A percentile compares a stretch with the other conserved stretches of the same genome.
Evolutionary conservation across 345 rosid genomes (phyloP).

Genomic region (Trapa incisa): DNA sequence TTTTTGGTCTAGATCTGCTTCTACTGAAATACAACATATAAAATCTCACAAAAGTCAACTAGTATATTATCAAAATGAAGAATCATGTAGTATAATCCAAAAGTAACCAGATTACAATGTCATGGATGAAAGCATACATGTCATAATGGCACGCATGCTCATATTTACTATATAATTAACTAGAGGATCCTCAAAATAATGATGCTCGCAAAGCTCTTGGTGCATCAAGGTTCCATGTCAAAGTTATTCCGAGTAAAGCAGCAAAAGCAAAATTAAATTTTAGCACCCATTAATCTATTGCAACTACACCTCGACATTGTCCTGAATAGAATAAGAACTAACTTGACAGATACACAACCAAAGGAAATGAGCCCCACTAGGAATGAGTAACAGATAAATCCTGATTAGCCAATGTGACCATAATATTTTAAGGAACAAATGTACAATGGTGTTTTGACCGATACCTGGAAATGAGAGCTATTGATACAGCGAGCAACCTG

Average conservation of each 20-base stretch:
- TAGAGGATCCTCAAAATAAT: background rate
- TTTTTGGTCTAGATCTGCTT: too few relatives aligned
- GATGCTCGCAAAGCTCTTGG: background rate
- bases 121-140: too few relatives aligned
- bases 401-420: background rate
- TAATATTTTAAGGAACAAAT: too few relatives aligned
- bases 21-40: too few relatives aligned
- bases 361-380: background rate
- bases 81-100: too few relatives aligned
- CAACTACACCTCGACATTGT: background rate
- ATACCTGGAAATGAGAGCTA: conserved; percentile 41
- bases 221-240: background rate
- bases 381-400: background rate
- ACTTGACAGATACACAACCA: background rate
- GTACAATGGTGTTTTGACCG: background rate
- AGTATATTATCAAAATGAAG: too few relatives aligned
- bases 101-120: too few relatives aligned
- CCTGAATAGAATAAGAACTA: background rate
- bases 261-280: background rate
- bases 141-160: too few relatives aligned
- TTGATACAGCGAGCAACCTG: conserved; percentile 42
- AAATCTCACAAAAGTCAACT: too few relatives aligned
- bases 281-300: background rate
- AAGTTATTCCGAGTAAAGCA: background rate
- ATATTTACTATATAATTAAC: too few relatives aligned